phyloP scores from a whole-genome alignment of 2,329 filamentous ascomycete species.

The Cadophora malorum region DNA sequence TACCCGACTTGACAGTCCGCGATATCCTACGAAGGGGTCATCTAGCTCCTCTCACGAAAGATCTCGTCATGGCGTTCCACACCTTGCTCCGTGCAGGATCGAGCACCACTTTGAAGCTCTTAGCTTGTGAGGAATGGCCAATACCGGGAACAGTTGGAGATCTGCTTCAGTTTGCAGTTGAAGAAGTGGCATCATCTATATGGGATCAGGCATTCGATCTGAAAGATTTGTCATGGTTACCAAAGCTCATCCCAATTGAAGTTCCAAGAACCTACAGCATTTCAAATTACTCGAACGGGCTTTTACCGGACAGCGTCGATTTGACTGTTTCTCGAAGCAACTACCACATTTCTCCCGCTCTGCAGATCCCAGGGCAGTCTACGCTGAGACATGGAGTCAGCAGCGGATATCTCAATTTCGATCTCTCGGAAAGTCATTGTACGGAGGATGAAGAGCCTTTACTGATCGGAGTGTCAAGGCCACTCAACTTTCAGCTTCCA shows the following conservation, averaged over 20 bases:
- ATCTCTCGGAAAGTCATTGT: background rate
- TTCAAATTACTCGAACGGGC: background rate
- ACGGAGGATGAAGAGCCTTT: background rate
- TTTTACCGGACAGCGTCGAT: background rate
- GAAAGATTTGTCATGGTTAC: background rate
- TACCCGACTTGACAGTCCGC: background rate
- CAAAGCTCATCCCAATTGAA: conserved; percentile 1
- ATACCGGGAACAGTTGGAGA: background rate
- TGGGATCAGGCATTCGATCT: conserved; percentile 6
- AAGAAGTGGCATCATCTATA: background rate
- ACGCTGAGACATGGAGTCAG: conserved; percentile 2
- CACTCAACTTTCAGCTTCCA: background rate
- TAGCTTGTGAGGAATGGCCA: conserved; percentile 1
- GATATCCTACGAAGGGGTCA: conserved; percentile 8
- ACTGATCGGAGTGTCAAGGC: background rate
- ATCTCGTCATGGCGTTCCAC: conserved; percentile 4
- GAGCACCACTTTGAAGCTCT: background rate
- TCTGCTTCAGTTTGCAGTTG: background rate
- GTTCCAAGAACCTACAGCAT: conserved; percentile 3
- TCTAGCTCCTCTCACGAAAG: background rate
- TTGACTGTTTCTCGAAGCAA: background rate
- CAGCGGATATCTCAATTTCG: background rate
- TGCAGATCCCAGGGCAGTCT: conserved; percentile 1
- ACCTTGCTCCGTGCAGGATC: background rate
- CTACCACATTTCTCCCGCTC: background rate